Percentiles rank a stretch among this genome's conserved stretches.
These are phyloP conservation scores for Fusarium verticillioides DNA, from an alignment of 2,329 filamentous ascomycete species.

Conservation along the genomic window DNA sequence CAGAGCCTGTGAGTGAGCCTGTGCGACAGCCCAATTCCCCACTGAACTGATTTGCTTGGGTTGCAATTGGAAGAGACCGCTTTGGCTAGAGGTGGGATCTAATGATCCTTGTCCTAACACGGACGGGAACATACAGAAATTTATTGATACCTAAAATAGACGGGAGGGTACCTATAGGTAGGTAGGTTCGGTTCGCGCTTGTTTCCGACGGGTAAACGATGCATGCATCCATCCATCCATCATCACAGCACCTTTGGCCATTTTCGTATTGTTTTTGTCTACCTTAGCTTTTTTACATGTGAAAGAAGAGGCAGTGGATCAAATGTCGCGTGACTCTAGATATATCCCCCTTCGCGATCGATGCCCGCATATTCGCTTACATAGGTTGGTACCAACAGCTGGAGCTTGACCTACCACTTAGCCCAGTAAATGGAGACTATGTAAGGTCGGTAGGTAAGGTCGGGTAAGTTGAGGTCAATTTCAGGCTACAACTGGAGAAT, in stretches of 20 bases:
- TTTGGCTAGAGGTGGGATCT: background rate
- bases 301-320: slow-evolving; percentile 2
- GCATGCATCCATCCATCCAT: background rate
- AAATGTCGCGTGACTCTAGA: background rate
- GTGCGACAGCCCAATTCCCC: background rate
- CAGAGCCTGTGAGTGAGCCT: background rate
- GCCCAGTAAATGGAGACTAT: background rate
- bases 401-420: background rate
- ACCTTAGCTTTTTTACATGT: background rate
- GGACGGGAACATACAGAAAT: background rate
- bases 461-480: background rate
- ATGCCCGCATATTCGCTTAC: background rate
- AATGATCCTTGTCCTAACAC: background rate
- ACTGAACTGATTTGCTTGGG: background rate
- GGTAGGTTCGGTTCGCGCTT: background rate
- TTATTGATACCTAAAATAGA: background rate
- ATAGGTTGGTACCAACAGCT: background rate
- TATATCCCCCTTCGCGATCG: background rate
- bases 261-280: slow-evolving; percentile 9
- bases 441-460: too few species aligned
- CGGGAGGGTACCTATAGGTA: background rate
- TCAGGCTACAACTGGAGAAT: slow-evolving; percentile 9
- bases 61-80: background rate
- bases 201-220: background rate
- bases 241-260: background rate